A percentile compares a stretch with the other conserved stretches of the same genome.
phyloP scores from a whole-genome alignment of 2,329 filamentous ascomycete genomes.

The Gnomoniopsis smithogilvyi region DNA sequence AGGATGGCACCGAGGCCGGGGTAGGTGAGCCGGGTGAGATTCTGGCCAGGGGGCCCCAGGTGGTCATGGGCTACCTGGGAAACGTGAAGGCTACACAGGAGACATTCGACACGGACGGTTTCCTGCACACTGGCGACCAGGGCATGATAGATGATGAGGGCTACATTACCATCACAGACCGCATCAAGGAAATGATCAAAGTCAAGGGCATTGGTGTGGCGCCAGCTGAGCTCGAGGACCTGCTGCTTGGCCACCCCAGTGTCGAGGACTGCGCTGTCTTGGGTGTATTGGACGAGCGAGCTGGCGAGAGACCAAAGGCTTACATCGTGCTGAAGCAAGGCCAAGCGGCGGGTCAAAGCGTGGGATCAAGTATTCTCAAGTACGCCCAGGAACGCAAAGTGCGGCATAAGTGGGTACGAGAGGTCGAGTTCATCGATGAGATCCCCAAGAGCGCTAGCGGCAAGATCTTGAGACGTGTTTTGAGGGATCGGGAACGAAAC shows the following conservation, averaged over 20 bases:
- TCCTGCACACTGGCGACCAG: slow-evolving; percentile 58
- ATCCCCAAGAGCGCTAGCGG: slow-evolving; percentile 57
- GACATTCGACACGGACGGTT: slow-evolving; percentile 52
- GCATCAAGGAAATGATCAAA: slow-evolving; percentile 57
- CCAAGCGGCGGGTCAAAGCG: slow-evolving; percentile 19
- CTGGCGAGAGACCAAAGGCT: slow-evolving; percentile 57
- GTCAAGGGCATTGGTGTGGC: slow-evolving; percentile 30
- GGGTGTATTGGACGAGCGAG: slow-evolving; percentile 46
- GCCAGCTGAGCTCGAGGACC: slow-evolving; percentile 29
- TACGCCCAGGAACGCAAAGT: slow-evolving; percentile 51
- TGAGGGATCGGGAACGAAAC: slow-evolving; percentile 58
- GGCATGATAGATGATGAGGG: slow-evolving; percentile 54
- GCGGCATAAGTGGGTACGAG: slow-evolving; percentile 47
- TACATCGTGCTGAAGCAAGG: slow-evolving; percentile 50
- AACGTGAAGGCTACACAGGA: slow-evolving; percentile 39
- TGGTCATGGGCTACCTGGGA: slow-evolving; percentile 47
- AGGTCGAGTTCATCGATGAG: slow-evolving; percentile 43
- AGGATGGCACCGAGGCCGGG: slow-evolving; percentile 22
- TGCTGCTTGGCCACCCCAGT: slow-evolving; percentile 27
- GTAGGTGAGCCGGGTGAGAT: slow-evolving; percentile 50
- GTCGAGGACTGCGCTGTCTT: slow-evolving; percentile 61
- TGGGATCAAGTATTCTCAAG: slow-evolving; percentile 38
- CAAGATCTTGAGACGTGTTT: slow-evolving; percentile 52
- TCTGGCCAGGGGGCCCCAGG: slow-evolving; percentile 37
- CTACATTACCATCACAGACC: slow-evolving; percentile 55